These are phyloP conservation scores for Sporothrix pallida DNA, from an alignment of 2,329 filamentous ascomycete genomes.

Conservation along the genomic window DNA sequence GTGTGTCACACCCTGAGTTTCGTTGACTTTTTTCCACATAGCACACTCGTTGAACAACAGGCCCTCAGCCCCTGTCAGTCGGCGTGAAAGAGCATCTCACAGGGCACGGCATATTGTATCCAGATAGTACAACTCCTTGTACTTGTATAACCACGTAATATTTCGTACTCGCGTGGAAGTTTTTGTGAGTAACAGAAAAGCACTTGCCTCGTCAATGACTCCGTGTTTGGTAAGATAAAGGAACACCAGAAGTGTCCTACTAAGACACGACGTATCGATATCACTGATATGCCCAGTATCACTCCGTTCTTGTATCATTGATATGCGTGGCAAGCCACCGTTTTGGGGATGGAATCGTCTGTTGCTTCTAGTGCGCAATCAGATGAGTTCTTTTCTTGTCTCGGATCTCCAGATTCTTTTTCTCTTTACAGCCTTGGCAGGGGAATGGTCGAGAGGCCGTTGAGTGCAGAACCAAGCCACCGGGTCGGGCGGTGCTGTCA, in stretches of 20 bases:
- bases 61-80: background rate
- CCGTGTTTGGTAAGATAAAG: background rate
- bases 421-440: constrained; percentile 27
- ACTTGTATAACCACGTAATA: background rate
- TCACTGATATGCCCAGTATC: too few relatives aligned
- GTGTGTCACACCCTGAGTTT: constrained; percentile 24
- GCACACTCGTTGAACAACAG: background rate
- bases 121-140: background rate
- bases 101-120: background rate
- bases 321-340: constrained; percentile 1
- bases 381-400: constrained; percentile 8
- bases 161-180: background rate
- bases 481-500: background rate
- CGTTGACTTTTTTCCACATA: background rate
- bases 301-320: too few relatives aligned
- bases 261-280: too few relatives aligned
- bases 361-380: constrained; percentile 1
- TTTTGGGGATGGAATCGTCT: background rate
- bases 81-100: background rate
- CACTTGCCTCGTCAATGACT: background rate
- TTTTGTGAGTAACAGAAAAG: background rate
- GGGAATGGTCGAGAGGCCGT: background rate
- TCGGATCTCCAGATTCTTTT: constrained; percentile 22
- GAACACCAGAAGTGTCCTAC: too few relatives aligned
- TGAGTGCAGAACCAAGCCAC: constrained; percentile 22